These are phyloP conservation scores for Terana coerulea DNA, from an alignment of 768 basidiomycete species.

Conservation along the genomic window DNA sequence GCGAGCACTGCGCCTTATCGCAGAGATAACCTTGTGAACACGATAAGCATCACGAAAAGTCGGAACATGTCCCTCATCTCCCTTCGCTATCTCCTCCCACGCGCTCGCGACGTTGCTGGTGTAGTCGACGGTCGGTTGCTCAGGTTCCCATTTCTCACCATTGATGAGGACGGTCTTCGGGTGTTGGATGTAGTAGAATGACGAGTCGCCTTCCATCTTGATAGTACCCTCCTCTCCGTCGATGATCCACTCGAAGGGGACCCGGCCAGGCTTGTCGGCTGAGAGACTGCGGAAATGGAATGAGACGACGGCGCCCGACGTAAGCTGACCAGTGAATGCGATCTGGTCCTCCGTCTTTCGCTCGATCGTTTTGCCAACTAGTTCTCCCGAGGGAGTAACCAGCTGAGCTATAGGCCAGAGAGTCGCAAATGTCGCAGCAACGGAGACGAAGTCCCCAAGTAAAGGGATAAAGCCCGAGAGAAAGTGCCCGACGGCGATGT, in stretches of 20 bases:
- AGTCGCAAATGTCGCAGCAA: not conserved
- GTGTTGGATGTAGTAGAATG: not conserved
- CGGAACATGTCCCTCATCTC: not conserved
- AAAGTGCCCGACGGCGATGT: not conserved
- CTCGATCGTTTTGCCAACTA: not conserved
- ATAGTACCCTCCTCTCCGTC: not conserved
- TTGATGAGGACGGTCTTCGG: not conserved
- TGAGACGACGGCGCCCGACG: not conserved
- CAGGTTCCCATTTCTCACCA: not conserved
- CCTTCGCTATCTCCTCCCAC: not conserved
- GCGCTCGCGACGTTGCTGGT: not conserved
- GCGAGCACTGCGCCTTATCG: too few relatives aligned
- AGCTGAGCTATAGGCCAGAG: not conserved
- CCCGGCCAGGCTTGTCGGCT: not conserved
- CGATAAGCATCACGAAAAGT: too few relatives aligned
- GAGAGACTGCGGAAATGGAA: slow-evolving; percentile 1
- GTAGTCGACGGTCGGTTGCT: not conserved
- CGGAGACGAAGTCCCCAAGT: not conserved
- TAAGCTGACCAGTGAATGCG: not conserved
- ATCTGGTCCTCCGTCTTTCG: not conserved
- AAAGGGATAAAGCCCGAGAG: not conserved
- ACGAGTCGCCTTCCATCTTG: not conserved
- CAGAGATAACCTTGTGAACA: too few relatives aligned
- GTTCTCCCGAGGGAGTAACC: slow-evolving; percentile 2
- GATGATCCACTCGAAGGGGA: not conserved